phyloP scores from a whole-genome alignment of 1,139 yeast genomes.

The Kodamaea sp. region DNA sequence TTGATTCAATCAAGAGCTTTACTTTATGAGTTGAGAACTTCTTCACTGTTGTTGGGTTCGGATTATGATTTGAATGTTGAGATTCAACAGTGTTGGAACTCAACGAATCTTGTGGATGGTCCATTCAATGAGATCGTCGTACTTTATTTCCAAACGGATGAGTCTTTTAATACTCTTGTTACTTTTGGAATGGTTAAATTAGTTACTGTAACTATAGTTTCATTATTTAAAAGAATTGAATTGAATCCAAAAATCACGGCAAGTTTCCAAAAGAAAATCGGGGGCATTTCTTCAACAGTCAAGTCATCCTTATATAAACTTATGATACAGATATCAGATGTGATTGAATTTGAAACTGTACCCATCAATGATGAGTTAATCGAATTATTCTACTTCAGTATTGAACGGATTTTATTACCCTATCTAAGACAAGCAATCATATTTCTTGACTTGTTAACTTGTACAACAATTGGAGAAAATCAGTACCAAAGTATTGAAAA shows the following conservation, averaged over 20 bases:
- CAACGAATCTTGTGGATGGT: conserved; percentile 24
- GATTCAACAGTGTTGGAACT: conserved; percentile 26
- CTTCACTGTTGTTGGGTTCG: conserved; percentile 15
- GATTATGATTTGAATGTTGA: conserved; percentile 16
- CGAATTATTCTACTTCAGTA: conserved; percentile 20
- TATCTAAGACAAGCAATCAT: conserved; percentile 36
- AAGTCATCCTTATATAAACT: conserved; percentile 1
- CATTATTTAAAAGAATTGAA: conserved; percentile 15
- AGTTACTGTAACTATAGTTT: conserved; percentile 21
- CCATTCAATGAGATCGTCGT: conserved; percentile 36
- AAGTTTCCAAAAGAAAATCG: conserved; percentile 2
- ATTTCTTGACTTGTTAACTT: conserved; percentile 33
- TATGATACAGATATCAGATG: background rate
- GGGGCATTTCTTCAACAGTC: background rate
- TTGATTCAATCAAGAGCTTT: conserved; percentile 34
- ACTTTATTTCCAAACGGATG: conserved; percentile 44
- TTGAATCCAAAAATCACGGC: background rate
- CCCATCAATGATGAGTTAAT: conserved; percentile 8
- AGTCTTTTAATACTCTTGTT: conserved; percentile 35
- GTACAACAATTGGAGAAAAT: conserved; percentile 25
- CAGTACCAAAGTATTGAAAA: conserved; percentile 16
- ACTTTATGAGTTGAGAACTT: conserved; percentile 18
- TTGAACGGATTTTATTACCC: conserved; percentile 32
- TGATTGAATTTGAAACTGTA: conserved; percentile 2
- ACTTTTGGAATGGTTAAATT: conserved; percentile 29